Base-by-base conservation (phyloP, 2,329 filamentous ascomycete species). In the Colletotrichum sp. region DNA sequence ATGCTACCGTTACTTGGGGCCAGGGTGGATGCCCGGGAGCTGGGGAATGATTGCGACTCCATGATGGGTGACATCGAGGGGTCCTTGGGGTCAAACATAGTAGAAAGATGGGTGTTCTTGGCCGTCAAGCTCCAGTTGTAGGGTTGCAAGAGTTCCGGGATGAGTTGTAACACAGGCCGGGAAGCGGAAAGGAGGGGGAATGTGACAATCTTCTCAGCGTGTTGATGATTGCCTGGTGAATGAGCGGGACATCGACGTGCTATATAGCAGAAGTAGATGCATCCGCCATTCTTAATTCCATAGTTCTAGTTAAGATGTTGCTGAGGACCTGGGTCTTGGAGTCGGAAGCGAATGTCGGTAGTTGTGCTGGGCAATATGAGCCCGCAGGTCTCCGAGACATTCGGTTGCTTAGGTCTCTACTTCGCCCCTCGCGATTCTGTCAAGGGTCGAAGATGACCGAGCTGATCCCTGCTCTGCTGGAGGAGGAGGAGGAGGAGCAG, bases 361-460 rank as follows among this genome's bases (percentile, higher is more conserved):
- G 24, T 24, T 24, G 10, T 7, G 16, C n/a, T 67, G 39, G 52
- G 30, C 21, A 55, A 52, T 24, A 43, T 26, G 36, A 57, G 55
- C 16, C 16, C n/a, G 61, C 61, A 69, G 24, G 39, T 66, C 61
- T 55, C 74, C 74, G 74, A 76, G 72, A 75, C 74, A 75, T 15
- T 57, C n/a, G 18, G 5, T 57, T 24, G n/a, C 18, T 28, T 30
- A 18, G 18, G 10, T 36, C n/a, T n/a, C 24, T 43, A 52, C 34
- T 24, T 32, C 5, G 52, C 64, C 10, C 48, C 32, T 24, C 28
- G 34, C 32, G 43, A 52, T 24, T 64, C 39, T 28, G 57, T 21
- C 7, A 57, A 21, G 34, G 26, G 16, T 26, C 61, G 15, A 55
- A 64, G 28, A 28, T 28, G 64, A 57, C 69, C 15, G 39, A 21